Conservation (phyloP, 495 filamentous ascomycete genomes). For the Daldinia caldariorum region DNA sequence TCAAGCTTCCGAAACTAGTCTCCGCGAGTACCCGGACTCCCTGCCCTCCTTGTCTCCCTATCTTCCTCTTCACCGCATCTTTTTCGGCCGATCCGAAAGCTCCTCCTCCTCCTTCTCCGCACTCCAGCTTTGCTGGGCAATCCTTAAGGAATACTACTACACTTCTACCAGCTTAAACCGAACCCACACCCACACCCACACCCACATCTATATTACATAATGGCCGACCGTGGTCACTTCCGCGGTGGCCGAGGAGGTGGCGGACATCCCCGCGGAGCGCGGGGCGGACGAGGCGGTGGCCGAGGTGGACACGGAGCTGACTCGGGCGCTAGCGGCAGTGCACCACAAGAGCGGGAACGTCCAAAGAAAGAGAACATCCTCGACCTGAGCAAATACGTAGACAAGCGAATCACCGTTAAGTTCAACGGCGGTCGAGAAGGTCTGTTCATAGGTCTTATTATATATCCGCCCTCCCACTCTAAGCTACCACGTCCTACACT, state of each 20-base stretch:
- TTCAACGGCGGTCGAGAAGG: slow-evolving; percentile 96
- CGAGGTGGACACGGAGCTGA: slow-evolving; percentile 50
- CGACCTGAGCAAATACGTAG: slow-evolving; percentile 93
- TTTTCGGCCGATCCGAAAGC: slow-evolving; percentile 26
- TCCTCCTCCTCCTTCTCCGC: slow-evolving; percentile 6
- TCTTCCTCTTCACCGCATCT: slow-evolving; percentile 35
- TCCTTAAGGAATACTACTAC: background rate
- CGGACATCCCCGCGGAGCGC: slow-evolving; percentile 50
- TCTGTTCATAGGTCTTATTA: slow-evolving; percentile 50
- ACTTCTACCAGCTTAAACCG: background rate
- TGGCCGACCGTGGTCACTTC: slow-evolving; percentile 71
- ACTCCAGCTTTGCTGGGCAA: slow-evolving; percentile 2
- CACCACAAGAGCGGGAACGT: slow-evolving; percentile 67
- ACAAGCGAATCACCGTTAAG: slow-evolving; percentile 92
- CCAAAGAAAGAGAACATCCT: slow-evolving; percentile 99
- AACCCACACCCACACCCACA: background rate
- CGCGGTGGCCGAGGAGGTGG: slow-evolving; percentile 56
- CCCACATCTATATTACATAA: slow-evolving; percentile 40
- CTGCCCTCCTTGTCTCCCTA: background rate
- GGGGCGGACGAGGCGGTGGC: slow-evolving; percentile 61
- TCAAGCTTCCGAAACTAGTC: slow-evolving; percentile 40
- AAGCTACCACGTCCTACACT: background rate
- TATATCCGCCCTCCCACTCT: background rate
- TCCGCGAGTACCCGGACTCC: background rate
- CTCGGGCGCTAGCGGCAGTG: slow-evolving; percentile 47